phyloP scores from a whole-genome alignment of 2,329 filamentous ascomycete species.

The Penicillium sp. region DNA sequence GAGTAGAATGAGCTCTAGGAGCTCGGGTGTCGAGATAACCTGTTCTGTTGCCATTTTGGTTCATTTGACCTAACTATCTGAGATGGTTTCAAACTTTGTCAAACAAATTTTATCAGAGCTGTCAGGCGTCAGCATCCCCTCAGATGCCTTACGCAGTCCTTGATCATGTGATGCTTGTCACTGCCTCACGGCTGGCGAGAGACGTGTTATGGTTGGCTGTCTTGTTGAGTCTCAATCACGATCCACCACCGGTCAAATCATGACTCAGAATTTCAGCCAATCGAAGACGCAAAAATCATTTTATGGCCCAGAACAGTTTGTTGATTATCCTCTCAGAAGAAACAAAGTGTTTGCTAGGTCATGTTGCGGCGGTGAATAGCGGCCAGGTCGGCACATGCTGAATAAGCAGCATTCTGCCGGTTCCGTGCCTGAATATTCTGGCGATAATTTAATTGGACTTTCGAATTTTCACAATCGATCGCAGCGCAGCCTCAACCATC shows the following conservation, averaged over 20 bases:
- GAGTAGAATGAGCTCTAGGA: constrained; percentile 5
- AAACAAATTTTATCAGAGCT: background rate
- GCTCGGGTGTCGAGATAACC: background rate
- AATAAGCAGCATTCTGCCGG: too few species aligned
- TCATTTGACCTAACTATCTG: too few species aligned
- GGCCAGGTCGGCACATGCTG: too few species aligned
- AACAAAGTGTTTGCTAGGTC: background rate
- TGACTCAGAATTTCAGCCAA: background rate
- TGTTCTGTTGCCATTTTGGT: background rate
- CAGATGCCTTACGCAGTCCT: background rate
- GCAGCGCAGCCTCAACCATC: too few species aligned
- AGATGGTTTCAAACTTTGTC: background rate
- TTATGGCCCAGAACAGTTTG: background rate
- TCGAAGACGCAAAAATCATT: background rate
- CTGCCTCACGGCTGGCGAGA: background rate
- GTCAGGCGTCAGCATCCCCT: background rate
- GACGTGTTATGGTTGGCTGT: background rate
- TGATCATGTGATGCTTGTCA: background rate
- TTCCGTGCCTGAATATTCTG: too few species aligned
- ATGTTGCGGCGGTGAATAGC: too few species aligned
- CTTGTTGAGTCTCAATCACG: background rate
- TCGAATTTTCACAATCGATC: too few species aligned
- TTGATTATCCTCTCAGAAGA: background rate
- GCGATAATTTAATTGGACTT: too few species aligned
- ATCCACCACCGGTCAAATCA: background rate